Conservation (phyloP, 2,329 filamentous ascomycete species). For the Chaetomium olivaceum region DNA sequence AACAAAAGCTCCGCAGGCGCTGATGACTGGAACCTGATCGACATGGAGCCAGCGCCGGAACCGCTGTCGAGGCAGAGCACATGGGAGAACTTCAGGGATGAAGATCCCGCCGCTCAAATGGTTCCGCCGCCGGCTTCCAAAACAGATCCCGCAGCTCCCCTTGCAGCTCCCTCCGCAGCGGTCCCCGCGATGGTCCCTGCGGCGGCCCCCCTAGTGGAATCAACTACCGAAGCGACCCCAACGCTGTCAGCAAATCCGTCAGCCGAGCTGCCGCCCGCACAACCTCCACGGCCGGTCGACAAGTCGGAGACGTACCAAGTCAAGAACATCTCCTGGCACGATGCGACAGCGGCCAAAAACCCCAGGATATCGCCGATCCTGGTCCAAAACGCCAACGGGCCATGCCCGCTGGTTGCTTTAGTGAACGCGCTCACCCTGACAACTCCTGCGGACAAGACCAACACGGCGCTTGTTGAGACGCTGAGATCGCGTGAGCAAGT, state of each 20-base stretch:
- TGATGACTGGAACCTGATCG: slow-evolving; percentile 56
- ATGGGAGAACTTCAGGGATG: slow-evolving; percentile 44
- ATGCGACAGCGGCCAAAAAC: slow-evolving; percentile 59
- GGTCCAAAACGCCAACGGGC: slow-evolving; percentile 90
- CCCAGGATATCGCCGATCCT: slow-evolving; percentile 81
- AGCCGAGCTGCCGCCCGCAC: slow-evolving; percentile 28
- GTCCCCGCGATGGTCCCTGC: not conserved
- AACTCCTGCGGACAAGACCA: slow-evolving; percentile 61
- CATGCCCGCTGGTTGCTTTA: slow-evolving; percentile 87
- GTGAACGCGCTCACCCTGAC: slow-evolving; percentile 90
- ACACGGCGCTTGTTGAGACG: slow-evolving; percentile 75
- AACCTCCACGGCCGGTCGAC: slow-evolving; percentile 45
- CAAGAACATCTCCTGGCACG: slow-evolving; percentile 85
- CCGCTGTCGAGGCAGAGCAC: slow-evolving; percentile 41
- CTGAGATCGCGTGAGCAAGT: slow-evolving; percentile 82
- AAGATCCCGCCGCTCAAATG: slow-evolving; percentile 28
- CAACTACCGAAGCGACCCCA: slow-evolving; percentile 18
- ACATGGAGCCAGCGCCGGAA: slow-evolving; percentile 42
- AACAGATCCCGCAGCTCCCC: slow-evolving; percentile 16
- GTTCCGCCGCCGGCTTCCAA: slow-evolving; percentile 14
- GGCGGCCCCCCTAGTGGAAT: not conserved
- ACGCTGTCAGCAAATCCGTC: slow-evolving; percentile 24
- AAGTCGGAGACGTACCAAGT: slow-evolving; percentile 83
- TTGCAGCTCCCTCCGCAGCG: too few species aligned
- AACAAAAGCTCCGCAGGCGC: slow-evolving; percentile 15